Evolutionary conservation across 257 asterid genomes (phyloP).

Genomic region (Nicotiana knightiana): DNA sequence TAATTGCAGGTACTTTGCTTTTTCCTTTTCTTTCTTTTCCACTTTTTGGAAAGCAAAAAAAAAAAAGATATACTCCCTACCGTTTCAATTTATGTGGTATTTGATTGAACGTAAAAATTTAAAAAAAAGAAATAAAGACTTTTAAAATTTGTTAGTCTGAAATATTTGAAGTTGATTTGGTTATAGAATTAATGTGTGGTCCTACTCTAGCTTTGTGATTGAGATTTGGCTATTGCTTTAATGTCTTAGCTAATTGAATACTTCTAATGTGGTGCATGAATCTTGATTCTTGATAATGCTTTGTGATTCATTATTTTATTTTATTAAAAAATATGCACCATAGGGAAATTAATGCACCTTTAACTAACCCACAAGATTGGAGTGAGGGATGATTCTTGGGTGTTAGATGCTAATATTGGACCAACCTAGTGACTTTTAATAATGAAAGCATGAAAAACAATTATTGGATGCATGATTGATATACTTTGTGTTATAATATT

Average conservation of each 20-base stretch:
- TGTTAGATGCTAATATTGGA: neutral
- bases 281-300: constrained; percentile 1
- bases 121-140: no score
- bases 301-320: constrained; percentile 1
- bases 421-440: neutral
- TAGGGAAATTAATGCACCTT: neutral
- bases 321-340: neutral
- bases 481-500: neutral
- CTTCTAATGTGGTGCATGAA: neutral
- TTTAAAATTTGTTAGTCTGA: no score
- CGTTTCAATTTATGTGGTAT: no score
- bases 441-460: neutral
- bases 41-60: neutral
- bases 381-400: neutral
- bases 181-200: neutral
- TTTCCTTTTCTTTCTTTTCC: neutral
- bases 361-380: neutral
- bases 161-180: neutral
- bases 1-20: constrained; percentile 54
- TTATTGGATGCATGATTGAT: neutral
- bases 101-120: no score
- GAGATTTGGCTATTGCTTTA: neutral
- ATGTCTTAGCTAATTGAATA: neutral
- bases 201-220: neutral
- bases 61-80: no score